Evolutionary conservation across 2,329 filamentous ascomycete species (phyloP), one percentile per base, ranked within the genome.

Genomic region (Aspergillus versicolor): DNA sequence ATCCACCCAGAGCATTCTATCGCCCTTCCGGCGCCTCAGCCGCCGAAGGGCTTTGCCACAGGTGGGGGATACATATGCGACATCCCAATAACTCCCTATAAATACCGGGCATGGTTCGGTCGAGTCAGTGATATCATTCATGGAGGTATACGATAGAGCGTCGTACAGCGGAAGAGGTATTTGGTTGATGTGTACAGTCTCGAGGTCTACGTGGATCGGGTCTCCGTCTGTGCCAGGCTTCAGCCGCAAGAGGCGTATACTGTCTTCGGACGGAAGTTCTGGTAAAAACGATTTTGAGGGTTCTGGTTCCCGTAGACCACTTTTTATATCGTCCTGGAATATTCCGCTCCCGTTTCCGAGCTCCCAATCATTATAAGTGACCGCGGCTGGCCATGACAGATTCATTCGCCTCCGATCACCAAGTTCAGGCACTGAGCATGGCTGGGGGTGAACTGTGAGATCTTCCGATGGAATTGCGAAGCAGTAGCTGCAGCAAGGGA

Each of bases 81-180:
- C 24, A 32, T 52, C 48, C 54, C 54, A 57, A 27, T 52, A 52
- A 9, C 13, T 32, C 45, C 54, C 54, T 22, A 57, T n/a, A 34
- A 52, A 52, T 19, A 51, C 46, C 15, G 46, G 40, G 40, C 40
- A 44, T 15, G 40, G 11, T n/a, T 27, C 44, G 37, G 15, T 3
- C 15, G 24, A 15, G 27, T 38, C 38, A 27, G 40, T 40, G 1
- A 6, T 27, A n/a, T 56, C 46, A 5, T 40, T 12, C 17, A 24
- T 27, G 13, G 46, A 24, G 7, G 32, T 51, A 44, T 46, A 56
- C 22, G 53, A 56, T 19, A 51, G 17, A 17, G 40, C 22, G 2
- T 56, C 53, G 46, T 50, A 56, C 17, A 30, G 13, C n/a, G 27
- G 30, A 15, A 50, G 37, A 22, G 53, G 40, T 8, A 15, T 19